phyloP scores from a whole-genome alignment of 2,329 filamentous ascomycete species.

The Cytospora mali region DNA sequence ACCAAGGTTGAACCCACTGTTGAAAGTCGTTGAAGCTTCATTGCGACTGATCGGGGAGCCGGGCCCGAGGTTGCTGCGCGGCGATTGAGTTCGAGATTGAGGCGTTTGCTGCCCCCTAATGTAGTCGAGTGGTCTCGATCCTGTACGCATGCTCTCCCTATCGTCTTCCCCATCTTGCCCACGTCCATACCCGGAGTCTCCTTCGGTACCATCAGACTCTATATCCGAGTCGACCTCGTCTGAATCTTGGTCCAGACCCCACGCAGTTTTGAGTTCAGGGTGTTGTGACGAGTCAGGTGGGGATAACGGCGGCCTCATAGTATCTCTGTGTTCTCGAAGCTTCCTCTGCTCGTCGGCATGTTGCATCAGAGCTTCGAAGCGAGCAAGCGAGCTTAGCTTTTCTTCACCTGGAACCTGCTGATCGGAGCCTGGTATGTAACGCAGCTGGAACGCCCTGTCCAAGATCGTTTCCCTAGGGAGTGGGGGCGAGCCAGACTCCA shows the following conservation, averaged over 20 bases:
- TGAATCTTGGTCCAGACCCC: constrained; percentile 53
- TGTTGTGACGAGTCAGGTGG: constrained; percentile 34
- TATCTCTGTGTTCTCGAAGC: constrained; percentile 41
- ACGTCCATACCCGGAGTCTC: constrained; percentile 46
- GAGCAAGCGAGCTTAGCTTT: constrained; percentile 64
- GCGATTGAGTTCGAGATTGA: constrained; percentile 39
- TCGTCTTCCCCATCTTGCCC: constrained; percentile 33
- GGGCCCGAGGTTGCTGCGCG: constrained; percentile 29
- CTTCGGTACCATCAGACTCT: constrained; percentile 43
- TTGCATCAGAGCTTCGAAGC: constrained; percentile 68
- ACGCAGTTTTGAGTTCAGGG: constrained; percentile 49
- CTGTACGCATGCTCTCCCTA: constrained; percentile 45
- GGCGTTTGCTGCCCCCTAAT: constrained; percentile 49
- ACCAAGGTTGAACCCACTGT: constrained; percentile 33
- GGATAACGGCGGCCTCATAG: constrained; percentile 18
- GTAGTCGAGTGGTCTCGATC: constrained; percentile 54
- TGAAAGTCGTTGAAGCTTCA: constrained; percentile 38
- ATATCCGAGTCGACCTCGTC: constrained; percentile 45
- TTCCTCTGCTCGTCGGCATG: constrained; percentile 57
- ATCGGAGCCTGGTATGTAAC: constrained; percentile 64
- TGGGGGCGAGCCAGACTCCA: constrained; percentile 54
- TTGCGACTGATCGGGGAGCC: constrained; percentile 39
- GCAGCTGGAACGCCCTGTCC: constrained; percentile 67
- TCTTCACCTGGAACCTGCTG: constrained; percentile 57
- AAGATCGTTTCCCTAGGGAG: constrained; percentile 65